Conservation (phyloP, 495 filamentous ascomycete species). For the Terfezia boudieri region DNA sequence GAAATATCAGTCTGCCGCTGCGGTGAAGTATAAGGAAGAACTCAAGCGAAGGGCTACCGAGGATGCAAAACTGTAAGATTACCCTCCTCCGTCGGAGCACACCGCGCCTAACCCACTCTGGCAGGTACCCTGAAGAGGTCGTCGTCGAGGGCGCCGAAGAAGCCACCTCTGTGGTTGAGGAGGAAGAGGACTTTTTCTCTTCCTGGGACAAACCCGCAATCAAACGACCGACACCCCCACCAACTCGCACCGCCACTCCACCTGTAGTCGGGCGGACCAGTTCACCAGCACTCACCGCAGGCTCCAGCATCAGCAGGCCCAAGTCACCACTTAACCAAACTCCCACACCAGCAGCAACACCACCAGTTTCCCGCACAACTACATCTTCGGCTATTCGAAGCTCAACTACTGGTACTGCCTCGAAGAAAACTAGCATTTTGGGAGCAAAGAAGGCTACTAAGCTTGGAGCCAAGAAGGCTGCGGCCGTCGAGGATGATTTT, state of each 20-base stretch:
- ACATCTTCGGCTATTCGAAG: constrained; percentile 59
- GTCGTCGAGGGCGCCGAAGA: constrained; percentile 54
- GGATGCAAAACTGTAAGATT: constrained; percentile 55
- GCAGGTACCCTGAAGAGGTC: constrained; percentile 67
- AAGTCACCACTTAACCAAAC: constrained; percentile 48
- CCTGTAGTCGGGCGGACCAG: constrained; percentile 62
- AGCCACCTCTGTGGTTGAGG: constrained; percentile 40
- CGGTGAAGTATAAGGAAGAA: constrained; percentile 92
- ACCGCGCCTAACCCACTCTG: background rate
- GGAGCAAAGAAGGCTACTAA: constrained; percentile 74
- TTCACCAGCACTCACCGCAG: constrained; percentile 49
- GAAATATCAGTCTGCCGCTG: constrained; percentile 80
- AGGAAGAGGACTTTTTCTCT: constrained; percentile 87
- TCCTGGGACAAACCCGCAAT: constrained; percentile 96
- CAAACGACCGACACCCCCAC: constrained; percentile 85
- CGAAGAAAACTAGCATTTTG: constrained; percentile 59
- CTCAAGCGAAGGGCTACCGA: constrained; percentile 57
- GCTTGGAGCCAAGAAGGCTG: constrained; percentile 79
- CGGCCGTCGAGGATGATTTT: constrained; percentile 41
- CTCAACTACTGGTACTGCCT: constrained; percentile 21
- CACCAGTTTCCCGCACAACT: constrained; percentile 39
- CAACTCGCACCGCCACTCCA: constrained; percentile 74
- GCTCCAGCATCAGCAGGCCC: constrained; percentile 48
- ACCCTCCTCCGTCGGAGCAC: constrained; percentile 2
- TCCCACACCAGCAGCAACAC: constrained; percentile 27